These are phyloP conservation scores for Salix brachista DNA, from an alignment of 345 rosid genomes.

Conservation along the genomic window DNA sequence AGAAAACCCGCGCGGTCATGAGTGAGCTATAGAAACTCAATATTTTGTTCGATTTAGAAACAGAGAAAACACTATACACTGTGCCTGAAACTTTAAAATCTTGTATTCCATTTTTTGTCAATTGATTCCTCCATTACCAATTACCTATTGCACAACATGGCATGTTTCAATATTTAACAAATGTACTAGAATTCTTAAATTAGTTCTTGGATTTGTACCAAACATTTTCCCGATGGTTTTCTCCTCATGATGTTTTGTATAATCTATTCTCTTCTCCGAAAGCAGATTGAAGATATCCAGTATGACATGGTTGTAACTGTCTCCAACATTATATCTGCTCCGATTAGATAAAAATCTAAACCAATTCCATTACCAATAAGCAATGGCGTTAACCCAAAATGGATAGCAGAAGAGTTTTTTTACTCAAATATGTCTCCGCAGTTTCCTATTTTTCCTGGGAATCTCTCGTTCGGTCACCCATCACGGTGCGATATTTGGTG, in stretches of 20 bases:
- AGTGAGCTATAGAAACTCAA: neutral
- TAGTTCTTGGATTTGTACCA: neutral
- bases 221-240: neutral
- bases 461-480: neutral
- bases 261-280: neutral
- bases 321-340: neutral
- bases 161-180: neutral
- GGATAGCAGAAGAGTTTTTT: neutral
- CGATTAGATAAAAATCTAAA: neutral
- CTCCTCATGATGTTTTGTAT: neutral
- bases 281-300: neutral
- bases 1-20: neutral
- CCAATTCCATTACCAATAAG: neutral
- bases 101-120: neutral
- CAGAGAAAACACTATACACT: neutral
- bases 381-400: neutral
- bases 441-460: neutral
- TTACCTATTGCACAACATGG: neutral
- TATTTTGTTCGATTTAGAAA: neutral
- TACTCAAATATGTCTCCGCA: neutral
- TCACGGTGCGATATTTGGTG: neutral
- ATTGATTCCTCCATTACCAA: neutral
- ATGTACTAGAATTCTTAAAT: neutral
- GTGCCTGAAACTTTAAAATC: neutral
- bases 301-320: neutral